Conservation (phyloP, 2,329 filamentous ascomycete genomes). For the Alternaria sp. region DNA sequence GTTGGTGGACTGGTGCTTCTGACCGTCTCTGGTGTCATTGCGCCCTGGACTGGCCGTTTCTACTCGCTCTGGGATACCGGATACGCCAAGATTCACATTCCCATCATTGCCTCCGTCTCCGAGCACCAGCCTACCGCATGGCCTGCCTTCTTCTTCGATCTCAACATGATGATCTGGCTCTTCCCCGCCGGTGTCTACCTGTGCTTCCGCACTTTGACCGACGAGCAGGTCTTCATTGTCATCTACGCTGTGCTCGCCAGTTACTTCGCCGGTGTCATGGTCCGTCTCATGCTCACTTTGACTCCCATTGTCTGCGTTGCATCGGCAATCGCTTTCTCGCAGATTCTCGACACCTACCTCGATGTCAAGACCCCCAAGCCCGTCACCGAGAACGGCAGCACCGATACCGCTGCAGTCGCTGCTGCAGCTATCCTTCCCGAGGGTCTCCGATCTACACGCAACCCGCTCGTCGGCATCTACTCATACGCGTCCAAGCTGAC, state of each 20-base stretch:
- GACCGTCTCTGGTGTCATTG: constrained; percentile 88
- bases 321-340: constrained; percentile 85
- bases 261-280: constrained; percentile 99
- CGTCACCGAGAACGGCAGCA: constrained; percentile 49
- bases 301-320: constrained; percentile 96
- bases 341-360: constrained; percentile 87
- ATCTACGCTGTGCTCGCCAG: constrained; percentile 96
- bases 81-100: constrained; percentile 99
- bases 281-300: constrained; percentile 95
- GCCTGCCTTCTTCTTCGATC: constrained; percentile 99
- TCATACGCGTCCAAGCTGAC: constrained; percentile 77
- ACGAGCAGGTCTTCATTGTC: constrained; percentile 97
- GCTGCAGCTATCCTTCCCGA: constrained; percentile 59
- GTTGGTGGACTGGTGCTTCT: constrained; percentile 79
- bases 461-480: constrained; percentile 84
- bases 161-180: constrained; percentile 98
- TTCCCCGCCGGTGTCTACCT: constrained; percentile 98
- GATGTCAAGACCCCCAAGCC: constrained; percentile 66
- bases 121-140: constrained; percentile 99
- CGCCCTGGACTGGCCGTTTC: constrained; percentile 97
- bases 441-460: constrained; percentile 72
- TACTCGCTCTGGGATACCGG: constrained; percentile 99
- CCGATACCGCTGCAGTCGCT: constrained; percentile 48
- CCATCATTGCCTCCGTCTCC: constrained; percentile 99
- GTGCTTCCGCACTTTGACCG: constrained; percentile 90